Evolutionary conservation across 2,329 filamentous ascomycete species (phyloP).

Genomic region (Mycogone perniciosa): DNA sequence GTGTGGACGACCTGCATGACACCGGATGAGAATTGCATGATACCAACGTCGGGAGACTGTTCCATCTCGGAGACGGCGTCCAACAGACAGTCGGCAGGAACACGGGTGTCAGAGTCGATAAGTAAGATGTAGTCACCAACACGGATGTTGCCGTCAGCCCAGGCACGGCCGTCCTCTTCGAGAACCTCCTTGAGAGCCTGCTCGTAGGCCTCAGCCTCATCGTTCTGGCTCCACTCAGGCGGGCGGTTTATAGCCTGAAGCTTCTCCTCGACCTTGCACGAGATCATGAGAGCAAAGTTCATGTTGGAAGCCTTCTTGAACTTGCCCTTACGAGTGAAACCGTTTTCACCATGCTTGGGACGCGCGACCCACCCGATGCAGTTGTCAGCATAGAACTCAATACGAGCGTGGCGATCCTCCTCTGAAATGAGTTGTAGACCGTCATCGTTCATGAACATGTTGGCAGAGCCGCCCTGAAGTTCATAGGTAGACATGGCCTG

Average conservation of each 20-base stretch:
- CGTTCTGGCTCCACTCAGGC: constrained; percentile 58
- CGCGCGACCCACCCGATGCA: constrained; percentile 65
- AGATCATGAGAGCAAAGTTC: constrained; percentile 64
- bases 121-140: constrained; percentile 73
- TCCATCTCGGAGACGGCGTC: constrained; percentile 80
- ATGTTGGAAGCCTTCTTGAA: constrained; percentile 69
- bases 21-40: constrained; percentile 70
- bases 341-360: constrained; percentile 56
- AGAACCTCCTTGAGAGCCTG: constrained; percentile 59
- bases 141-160: constrained; percentile 81
- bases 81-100: constrained; percentile 68
- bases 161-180: constrained; percentile 61
- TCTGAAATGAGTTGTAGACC: constrained; percentile 62
- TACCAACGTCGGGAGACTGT: constrained; percentile 69
- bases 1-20: constrained; percentile 74
- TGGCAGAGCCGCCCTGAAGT: constrained; percentile 69
- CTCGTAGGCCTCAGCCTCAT: constrained; percentile 63
- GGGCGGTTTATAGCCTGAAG: constrained; percentile 51
- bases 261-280: constrained; percentile 64
- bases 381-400: constrained; percentile 63
- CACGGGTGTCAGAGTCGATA: constrained; percentile 74
- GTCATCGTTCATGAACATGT: constrained; percentile 72
- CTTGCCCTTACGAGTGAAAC: constrained; percentile 58
- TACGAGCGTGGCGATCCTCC: constrained; percentile 55
- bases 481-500: constrained; percentile 72